Conservation (phyloP, 2,329 filamentous ascomycete genomes). For the Calonectria henricotiae region DNA sequence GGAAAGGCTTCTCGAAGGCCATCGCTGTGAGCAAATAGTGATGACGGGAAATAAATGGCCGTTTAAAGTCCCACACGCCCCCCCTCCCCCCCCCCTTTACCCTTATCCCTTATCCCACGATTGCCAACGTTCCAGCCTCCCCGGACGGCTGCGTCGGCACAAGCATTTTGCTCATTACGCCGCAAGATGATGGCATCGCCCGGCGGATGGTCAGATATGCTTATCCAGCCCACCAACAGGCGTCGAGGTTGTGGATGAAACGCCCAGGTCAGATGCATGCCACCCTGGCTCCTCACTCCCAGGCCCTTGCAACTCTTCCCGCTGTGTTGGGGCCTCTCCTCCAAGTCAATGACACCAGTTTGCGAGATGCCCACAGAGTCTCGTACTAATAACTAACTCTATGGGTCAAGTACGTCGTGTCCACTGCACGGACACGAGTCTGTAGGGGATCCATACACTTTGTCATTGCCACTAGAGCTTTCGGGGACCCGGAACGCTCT, state of each 20-base stretch:
- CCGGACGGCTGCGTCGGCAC: conserved; percentile 53
- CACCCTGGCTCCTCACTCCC: conserved; percentile 22
- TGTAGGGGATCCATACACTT: not conserved
- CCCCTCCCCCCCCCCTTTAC: conserved; percentile 9
- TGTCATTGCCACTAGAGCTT: conserved; percentile 1
- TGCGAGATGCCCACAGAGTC: not conserved
- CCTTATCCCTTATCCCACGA: conserved; percentile 18
- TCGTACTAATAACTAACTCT: not conserved
- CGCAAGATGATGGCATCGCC: conserved; percentile 52
- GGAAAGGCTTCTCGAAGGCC: conserved; percentile 47
- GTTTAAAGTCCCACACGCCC: conserved; percentile 39
- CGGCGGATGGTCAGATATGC: conserved; percentile 53
- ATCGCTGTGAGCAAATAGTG: not conserved
- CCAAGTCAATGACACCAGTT: not conserved
- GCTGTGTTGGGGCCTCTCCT: conserved; percentile 16
- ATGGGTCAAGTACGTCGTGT: not conserved
- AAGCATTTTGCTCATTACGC: conserved; percentile 49
- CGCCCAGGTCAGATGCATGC: conserved; percentile 30
- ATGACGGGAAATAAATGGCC: conserved; percentile 42
- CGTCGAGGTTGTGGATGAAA: conserved; percentile 35
- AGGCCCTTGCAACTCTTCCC: not conserved
- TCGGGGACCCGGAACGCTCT: conserved; percentile 25
- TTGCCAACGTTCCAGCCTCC: conserved; percentile 38
- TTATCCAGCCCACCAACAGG: conserved; percentile 47
- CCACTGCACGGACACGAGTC: conserved; percentile 10